phyloP scores from a whole-genome alignment of 106 monocot genomes.

The Iris macrosiphon region DNA sequence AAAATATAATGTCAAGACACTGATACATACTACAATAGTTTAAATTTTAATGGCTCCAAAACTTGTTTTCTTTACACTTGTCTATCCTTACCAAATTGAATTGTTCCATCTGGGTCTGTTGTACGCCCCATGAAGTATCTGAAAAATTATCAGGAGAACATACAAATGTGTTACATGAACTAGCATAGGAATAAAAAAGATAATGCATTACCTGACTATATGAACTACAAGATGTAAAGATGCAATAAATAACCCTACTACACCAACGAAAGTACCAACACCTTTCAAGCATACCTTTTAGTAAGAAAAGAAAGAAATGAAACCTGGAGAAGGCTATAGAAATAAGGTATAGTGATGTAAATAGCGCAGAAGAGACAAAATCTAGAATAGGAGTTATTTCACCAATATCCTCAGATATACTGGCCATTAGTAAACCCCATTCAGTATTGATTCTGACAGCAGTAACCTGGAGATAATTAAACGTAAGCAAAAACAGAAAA shows the following conservation, averaged over 20 bases:
- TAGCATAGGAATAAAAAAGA: neutral
- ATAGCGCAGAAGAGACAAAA: slow-evolving; percentile 27
- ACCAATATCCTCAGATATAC: slow-evolving; percentile 87
- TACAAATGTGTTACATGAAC: neutral
- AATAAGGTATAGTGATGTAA: neutral
- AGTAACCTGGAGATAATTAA: slow-evolving; percentile 51
- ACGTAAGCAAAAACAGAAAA: no score
- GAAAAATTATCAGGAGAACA: slow-evolving; percentile 8
- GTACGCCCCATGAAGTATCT: slow-evolving; percentile 64
- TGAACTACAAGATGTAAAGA: slow-evolving; percentile 65
- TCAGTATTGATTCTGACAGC: slow-evolving; percentile 97
- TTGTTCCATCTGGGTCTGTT: slow-evolving; percentile 45
- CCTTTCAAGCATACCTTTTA: slow-evolving; percentile 94
- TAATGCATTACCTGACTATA: slow-evolving; percentile 41
- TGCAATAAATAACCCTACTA: slow-evolving; percentile 75
- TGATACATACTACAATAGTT: slow-evolving; percentile 61
- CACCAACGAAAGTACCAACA: slow-evolving; percentile 91
- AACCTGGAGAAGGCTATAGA: neutral
- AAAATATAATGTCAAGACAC: neutral
- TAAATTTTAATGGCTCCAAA: slow-evolving; percentile 52
- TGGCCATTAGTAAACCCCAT: slow-evolving; percentile 98
- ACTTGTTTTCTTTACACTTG: slow-evolving; percentile 34
- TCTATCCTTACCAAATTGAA: slow-evolving; percentile 46
- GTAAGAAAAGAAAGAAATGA: slow-evolving; percentile 1
- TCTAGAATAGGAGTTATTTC: slow-evolving; percentile 99